phyloP scores from a whole-genome alignment of 805 yeast species.

The Saccharomycopsis olivae region DNA sequence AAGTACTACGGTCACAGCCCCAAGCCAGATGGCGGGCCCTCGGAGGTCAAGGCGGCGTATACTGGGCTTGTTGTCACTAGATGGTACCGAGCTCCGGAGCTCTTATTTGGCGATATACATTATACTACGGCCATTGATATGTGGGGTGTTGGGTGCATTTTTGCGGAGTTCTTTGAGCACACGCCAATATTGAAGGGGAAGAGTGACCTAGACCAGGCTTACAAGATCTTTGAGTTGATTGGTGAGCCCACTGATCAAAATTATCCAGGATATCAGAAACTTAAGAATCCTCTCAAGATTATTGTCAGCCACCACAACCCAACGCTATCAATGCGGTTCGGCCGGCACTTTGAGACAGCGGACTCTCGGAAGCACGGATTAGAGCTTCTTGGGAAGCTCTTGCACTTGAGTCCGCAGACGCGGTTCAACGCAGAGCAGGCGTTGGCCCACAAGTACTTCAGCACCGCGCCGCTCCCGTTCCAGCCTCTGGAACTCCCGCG shows the following conservation, averaged over 20 bases:
- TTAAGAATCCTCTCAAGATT: conserved; percentile 47
- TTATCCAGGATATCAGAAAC: conserved; percentile 26
- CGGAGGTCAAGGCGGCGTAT: conserved; percentile 26
- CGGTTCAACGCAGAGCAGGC: conserved; percentile 79
- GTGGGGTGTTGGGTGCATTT: conserved; percentile 97
- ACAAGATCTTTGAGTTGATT: conserved; percentile 62
- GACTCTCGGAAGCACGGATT: conserved; percentile 27
- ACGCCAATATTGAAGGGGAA: conserved; percentile 80
- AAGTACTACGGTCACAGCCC: conserved; percentile 58
- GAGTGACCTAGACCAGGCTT: conserved; percentile 82
- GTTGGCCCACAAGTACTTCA: conserved; percentile 57
- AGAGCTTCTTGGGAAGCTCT: conserved; percentile 46
- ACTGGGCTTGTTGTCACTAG: conserved; percentile 80
- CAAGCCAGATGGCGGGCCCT: conserved; percentile 20
- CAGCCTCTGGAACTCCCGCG: conserved; percentile 28
- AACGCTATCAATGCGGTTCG: conserved; percentile 40
- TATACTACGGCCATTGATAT: conserved; percentile 94
- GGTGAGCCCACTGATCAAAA: conserved; percentile 59
- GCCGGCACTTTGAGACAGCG: conserved; percentile 24
- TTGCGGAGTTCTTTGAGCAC: conserved; percentile 78
- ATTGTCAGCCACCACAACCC: too few species aligned
- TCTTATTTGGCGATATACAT: conserved; percentile 73
- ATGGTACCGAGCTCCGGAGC: conserved; percentile 97
- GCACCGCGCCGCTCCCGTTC: conserved; percentile 55
- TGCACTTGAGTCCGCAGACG: conserved; percentile 58